Evolutionary conservation across 2,329 filamentous ascomycete genomes (phyloP), one percentile per base, ranked within the genome.

Genomic region (Colletotrichum tropicicola): DNA sequence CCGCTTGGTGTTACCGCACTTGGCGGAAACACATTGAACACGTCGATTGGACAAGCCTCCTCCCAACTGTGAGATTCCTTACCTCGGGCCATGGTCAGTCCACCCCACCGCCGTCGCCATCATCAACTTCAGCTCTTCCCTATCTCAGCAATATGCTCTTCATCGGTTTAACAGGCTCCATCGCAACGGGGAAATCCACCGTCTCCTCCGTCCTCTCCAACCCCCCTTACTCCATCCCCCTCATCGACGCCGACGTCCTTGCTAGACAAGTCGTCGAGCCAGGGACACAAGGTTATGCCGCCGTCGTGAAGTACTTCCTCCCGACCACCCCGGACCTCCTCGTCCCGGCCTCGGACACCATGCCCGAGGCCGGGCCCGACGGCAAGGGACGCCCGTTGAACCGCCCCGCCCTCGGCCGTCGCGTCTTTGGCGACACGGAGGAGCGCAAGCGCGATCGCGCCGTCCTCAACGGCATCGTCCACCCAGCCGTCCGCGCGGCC

Each of bases 181-280:
- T 99, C 75, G 96, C 96, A 66, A 99, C 96, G 6, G 96, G 96
- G 77, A 99, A 99, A 87, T 97, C 95, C 47, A 99, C 95, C 70
- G 94, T 98, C 59, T 97, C 96, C 27, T 84, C 86, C 39, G 86
- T 97, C 71, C 92, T 99, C 72, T 89, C 91, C 53, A 85, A 88
- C 5, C 83, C 92, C 5, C 96, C 95, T 0, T 92, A 98, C 83
- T 91, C 88, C 66, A 87, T 99, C 67, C 94, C 96, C 72, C 87
- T 99, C 71, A 91, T 99, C 81, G 96, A 99, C 75, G 95, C 96
- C 75, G 96, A 99, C 81, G 81, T 97, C 59, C 86, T 98, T 66
- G 95, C 96, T 49, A 94, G 95, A 71, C 87, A 96, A 77, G 96
- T 98, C 65, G 95, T 99, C 76, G 93, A 97, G 77, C 96, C 96